Percentiles rank a stretch among this genome's conserved stretches.
Conservation (phyloP, 495 filamentous ascomycete species). For the Penicillium cinerascens region DNA sequence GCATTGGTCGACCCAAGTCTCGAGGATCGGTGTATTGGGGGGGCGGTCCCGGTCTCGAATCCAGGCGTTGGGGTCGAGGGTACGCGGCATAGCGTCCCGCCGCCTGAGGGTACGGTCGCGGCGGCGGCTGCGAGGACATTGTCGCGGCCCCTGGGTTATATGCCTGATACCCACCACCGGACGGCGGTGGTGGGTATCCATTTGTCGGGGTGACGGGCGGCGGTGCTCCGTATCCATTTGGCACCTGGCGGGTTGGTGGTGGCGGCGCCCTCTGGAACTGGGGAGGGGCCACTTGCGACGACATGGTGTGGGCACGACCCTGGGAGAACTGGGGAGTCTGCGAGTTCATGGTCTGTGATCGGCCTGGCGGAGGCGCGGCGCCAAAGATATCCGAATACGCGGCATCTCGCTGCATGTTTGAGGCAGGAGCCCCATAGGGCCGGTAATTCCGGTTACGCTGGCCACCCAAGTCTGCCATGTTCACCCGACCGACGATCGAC, state of each 20-base stretch:
- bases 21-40: slow-evolving; percentile 52
- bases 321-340: slow-evolving; percentile 55
- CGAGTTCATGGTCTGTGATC: slow-evolving; percentile 82
- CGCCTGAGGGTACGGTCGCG: slow-evolving; percentile 55
- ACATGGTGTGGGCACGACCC: slow-evolving; percentile 84
- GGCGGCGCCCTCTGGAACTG: slow-evolving; percentile 44
- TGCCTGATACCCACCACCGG: slow-evolving; percentile 43
- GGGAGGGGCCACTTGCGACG: slow-evolving; percentile 55
- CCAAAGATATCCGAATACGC: slow-evolving; percentile 97
- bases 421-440: slow-evolving; percentile 61
- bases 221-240: slow-evolving; percentile 46
- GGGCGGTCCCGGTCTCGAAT: slow-evolving; percentile 62
- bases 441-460: slow-evolving; percentile 71
- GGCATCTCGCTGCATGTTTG: slow-evolving; percentile 80
- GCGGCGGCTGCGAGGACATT: slow-evolving; percentile 59
- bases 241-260: slow-evolving; percentile 61
- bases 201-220: slow-evolving; percentile 30
- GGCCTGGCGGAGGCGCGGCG: slow-evolving; percentile 76
- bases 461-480: slow-evolving; percentile 78
- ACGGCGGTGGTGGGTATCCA: slow-evolving; percentile 34
- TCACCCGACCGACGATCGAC: slow-evolving; percentile 16
- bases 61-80: slow-evolving; percentile 64
- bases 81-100: slow-evolving; percentile 50
- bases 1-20: slow-evolving; percentile 48
- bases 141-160: slow-evolving; percentile 50